phyloP scores from a whole-genome alignment of 331 rosid genomes.

The Cydonia oblonga region DNA sequence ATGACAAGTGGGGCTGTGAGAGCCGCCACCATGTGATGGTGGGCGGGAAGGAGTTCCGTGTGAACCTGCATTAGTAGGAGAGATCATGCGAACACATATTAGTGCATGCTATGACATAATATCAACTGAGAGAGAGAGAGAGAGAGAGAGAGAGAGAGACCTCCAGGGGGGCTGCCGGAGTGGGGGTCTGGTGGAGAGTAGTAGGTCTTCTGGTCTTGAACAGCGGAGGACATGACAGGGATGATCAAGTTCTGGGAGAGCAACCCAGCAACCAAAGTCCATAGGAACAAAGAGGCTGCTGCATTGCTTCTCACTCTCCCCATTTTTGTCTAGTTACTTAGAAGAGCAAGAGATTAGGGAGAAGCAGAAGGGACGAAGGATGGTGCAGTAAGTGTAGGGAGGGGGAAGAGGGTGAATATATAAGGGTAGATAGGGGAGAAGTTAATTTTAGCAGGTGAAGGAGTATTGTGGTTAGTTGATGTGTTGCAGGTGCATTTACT shows the following conservation, averaged over 20 bases:
- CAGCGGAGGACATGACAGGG: constrained; percentile 33
- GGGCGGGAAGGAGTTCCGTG: constrained; percentile 27
- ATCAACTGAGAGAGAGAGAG: background rate
- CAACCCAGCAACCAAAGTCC: constrained; percentile 41
- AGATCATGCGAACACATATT: background rate
- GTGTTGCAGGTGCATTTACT: constrained; percentile 66
- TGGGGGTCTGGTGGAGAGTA: constrained; percentile 54
- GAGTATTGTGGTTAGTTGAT: constrained; percentile 67
- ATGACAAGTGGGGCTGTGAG: constrained; percentile 33
- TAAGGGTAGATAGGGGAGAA: constrained; percentile 26
- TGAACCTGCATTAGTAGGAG: constrained; percentile 10
- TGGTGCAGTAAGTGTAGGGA: constrained; percentile 13
- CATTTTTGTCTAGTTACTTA: constrained; percentile 22
- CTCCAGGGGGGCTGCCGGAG: constrained; percentile 40
- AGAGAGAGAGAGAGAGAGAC: constrained; percentile 15
- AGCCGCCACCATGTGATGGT: constrained; percentile 33
- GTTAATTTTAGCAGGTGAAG: constrained; percentile 72
- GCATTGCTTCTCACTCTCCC: constrained; percentile 27
- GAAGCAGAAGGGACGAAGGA: background rate
- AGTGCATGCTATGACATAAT: background rate
- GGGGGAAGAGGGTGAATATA: constrained; percentile 32
- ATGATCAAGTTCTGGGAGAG: constrained; percentile 51
- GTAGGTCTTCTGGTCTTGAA: constrained; percentile 52
- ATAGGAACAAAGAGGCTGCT: constrained; percentile 38
- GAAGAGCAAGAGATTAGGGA: background rate